Evolutionary conservation across 495 filamentous ascomycete species (phyloP), one percentile per base, ranked within the genome.

Genomic region (Penicillium pancosmium): DNA sequence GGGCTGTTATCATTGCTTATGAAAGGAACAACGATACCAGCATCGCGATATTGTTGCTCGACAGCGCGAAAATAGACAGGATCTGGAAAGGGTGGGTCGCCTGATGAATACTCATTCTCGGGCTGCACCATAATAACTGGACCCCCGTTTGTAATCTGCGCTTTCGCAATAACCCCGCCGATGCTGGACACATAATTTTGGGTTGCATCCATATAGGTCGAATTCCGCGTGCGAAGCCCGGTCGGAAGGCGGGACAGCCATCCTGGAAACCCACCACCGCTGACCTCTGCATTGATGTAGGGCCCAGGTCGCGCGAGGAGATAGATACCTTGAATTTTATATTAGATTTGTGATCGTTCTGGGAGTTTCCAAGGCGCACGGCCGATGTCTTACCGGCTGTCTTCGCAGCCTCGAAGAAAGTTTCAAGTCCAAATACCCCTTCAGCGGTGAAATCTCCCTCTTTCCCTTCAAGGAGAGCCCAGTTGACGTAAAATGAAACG

Each of bases 121-220:
- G 87, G 87, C 69, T 91, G 89, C 11, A 87, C 71, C 8, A 91
- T 68, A 50, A 91, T 88, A 2, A 91, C 79, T 0, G 86, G 87
- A 2, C 89, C 88, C 4, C 85, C 88, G 60, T 90, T 85, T 1
- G 86, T 89, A 54, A 91, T 88, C 62, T 91, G 87, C 1, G 82
- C 84, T 18, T 80, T 78, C 9, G 87, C 85, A 59, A 92, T 84
- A 15, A 86, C 80, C 23, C 70, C 65, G 15, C 79, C 80, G 55
- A 89, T 74, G 5, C 76, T 65, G 0, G 52, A 40, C 34, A 68
- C 38, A 34, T 70, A 73, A 52, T 80, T 75, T 21, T 82, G 67
- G 0, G 87, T 89, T 21, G 86, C 80, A 27, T 83, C 76, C 10
- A 90, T 63, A 64, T 82, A 91, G 23, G 76, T 81, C 5, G 75